Conservation (phyloP, 2,329 filamentous ascomycete species). For the Paracoccidioides brasiliensis region DNA sequence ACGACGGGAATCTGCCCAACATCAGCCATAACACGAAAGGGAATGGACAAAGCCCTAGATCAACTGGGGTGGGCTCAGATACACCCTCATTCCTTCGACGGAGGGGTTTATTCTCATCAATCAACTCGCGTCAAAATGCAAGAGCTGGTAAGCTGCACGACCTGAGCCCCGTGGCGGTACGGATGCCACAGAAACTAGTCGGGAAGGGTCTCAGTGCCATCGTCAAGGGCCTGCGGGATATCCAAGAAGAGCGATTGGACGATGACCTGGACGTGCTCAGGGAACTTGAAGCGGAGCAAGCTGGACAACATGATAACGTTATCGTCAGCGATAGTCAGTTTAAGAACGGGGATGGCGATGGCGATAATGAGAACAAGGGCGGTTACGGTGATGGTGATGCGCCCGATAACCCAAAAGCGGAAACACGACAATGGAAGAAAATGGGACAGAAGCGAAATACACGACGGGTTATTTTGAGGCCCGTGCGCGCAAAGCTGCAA, state of each 20-base stretch:
- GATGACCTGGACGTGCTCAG: constrained; percentile 33
- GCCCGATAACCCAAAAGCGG: constrained; percentile 3
- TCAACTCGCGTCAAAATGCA: constrained; percentile 8
- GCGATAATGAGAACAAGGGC: background rate
- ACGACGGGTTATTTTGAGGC: constrained; percentile 31
- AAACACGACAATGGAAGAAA: constrained; percentile 29
- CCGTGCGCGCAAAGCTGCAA: constrained; percentile 23
- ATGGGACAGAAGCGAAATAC: constrained; percentile 39
- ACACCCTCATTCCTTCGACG: constrained; percentile 30
- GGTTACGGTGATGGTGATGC: constrained; percentile 6
- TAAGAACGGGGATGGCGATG: background rate
- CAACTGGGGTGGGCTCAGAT: constrained; percentile 17
- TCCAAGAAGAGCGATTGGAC: constrained; percentile 30
- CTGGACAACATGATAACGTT: constrained; percentile 18
- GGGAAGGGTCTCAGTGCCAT: constrained; percentile 28
- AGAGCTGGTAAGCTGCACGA: constrained; percentile 7
- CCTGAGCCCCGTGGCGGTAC: constrained; percentile 27
- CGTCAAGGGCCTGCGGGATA: constrained; percentile 27
- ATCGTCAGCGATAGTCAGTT: constrained; percentile 28
- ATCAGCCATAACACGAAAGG: background rate
- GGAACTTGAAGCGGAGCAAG: constrained; percentile 30
- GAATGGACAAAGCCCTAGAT: background rate
- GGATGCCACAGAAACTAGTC: constrained; percentile 24
- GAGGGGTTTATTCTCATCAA: constrained; percentile 21
- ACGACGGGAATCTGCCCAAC: constrained; percentile 2